Evolutionary conservation across 1,284 basidiomycete species (phyloP).

Genomic region (Irpex sp.): DNA sequence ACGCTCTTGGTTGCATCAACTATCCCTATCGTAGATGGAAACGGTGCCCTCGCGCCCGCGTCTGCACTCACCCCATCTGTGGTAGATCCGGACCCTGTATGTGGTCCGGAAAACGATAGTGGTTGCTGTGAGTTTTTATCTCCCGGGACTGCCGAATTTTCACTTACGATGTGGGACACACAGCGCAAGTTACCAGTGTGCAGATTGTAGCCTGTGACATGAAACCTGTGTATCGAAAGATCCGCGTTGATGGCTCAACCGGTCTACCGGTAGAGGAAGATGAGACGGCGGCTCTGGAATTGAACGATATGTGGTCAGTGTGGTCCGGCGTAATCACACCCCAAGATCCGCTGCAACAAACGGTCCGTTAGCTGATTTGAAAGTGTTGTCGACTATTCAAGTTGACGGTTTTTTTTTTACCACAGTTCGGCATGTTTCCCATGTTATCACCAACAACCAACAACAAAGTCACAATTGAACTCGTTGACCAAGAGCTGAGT

Average conservation of each 20-base stretch:
- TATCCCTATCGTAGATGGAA: background rate
- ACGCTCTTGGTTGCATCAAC: background rate
- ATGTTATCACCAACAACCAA: no score
- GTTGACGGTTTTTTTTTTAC: no score
- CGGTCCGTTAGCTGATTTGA: no score
- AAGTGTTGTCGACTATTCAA: no score
- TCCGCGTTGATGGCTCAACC: background rate
- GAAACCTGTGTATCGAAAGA: background rate
- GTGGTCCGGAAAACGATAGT: background rate
- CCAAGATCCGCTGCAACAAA: background rate
- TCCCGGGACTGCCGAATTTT: background rate
- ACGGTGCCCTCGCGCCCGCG: background rate
- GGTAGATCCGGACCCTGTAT: background rate
- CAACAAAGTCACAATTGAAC: no score
- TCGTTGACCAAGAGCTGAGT: no score
- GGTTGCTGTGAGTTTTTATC: background rate
- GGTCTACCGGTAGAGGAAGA: background rate
- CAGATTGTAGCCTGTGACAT: background rate
- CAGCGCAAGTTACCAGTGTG: background rate
- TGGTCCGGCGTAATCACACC: background rate
- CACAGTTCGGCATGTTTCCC: no score
- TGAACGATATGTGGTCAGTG: background rate
- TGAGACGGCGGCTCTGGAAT: background rate
- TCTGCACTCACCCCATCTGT: background rate
- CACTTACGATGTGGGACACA: background rate